Conservation (phyloP, 129 eudicot genomes). For the Lonicera japonica region DNA sequence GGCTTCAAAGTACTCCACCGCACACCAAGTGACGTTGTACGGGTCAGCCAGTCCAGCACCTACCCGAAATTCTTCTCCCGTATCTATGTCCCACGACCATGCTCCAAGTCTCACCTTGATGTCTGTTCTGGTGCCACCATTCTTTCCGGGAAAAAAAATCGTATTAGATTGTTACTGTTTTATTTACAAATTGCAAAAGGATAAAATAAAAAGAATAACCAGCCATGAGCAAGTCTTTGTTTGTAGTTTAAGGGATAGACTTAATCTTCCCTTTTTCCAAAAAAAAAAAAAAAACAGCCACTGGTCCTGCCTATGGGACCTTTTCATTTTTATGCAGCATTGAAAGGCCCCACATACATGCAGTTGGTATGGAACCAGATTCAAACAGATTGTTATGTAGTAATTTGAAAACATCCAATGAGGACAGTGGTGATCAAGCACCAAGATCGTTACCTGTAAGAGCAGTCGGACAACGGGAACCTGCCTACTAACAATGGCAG, state of each 20-base stretch:
- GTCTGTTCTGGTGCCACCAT: slow-evolving; percentile 65
- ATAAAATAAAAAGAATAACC: not conserved
- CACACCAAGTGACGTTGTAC: slow-evolving; percentile 62
- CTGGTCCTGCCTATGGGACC: too few relatives aligned
- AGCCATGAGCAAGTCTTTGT: too few relatives aligned
- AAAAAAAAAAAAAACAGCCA: too few relatives aligned
- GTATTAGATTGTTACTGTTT: not conserved
- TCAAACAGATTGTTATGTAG: not conserved
- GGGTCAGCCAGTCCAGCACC: slow-evolving; percentile 96
- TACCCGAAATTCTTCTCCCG: slow-evolving; percentile 84
- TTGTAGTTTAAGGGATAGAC: too few relatives aligned
- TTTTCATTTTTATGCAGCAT: too few relatives aligned
- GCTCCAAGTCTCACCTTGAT: slow-evolving; percentile 72
- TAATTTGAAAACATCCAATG: not conserved
- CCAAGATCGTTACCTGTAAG: slow-evolving; percentile 37
- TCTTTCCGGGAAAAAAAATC: not conserved
- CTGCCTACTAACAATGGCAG: slow-evolving; percentile 73
- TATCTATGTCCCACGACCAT: slow-evolving; percentile 78
- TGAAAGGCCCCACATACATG: not conserved
- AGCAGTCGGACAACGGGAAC: slow-evolving; percentile 47
- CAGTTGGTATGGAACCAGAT: not conserved
- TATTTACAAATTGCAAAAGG: not conserved
- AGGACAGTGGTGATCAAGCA: not conserved
- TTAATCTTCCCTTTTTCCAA: too few relatives aligned
- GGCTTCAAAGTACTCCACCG: slow-evolving; percentile 77